A percentile compares a stretch with the other conserved stretches of the same genome.
These are phyloP conservation scores for Cladobotryum mycophilum DNA, from an alignment of 2,329 filamentous ascomycete genomes.

Conservation along the genomic window DNA sequence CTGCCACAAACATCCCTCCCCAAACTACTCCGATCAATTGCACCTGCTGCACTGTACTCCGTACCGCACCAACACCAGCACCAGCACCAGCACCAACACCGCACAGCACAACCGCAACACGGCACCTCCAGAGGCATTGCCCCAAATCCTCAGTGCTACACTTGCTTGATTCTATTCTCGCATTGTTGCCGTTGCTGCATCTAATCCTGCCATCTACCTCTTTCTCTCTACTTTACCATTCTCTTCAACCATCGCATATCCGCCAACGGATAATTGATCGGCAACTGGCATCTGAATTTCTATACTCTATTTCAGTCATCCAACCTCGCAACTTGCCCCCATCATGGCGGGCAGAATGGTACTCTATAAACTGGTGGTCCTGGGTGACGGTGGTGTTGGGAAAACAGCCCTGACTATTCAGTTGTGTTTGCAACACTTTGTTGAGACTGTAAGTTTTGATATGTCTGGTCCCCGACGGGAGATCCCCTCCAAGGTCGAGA, in stretches of 20 bases:
- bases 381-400: slow-evolving; percentile 88
- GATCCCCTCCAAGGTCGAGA: not conserved
- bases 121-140: not conserved
- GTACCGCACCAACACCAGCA: not conserved
- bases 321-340: slow-evolving; percentile 21
- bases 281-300: not conserved
- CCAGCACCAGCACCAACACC: not conserved
- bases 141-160: slow-evolving; percentile 1
- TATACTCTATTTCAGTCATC: slow-evolving; percentile 14
- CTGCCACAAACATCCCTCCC: slow-evolving; percentile 12
- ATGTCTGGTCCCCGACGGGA: not conserved
- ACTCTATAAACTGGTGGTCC: slow-evolving; percentile 90
- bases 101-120: slow-evolving; percentile 3
- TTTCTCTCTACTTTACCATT: not conserved
- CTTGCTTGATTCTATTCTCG: not conserved
- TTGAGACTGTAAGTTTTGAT: slow-evolving; percentile 66
- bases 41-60: slow-evolving; percentile 5
- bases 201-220: not conserved
- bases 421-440: slow-evolving; percentile 96
- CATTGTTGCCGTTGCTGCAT: not conserved
- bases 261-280: no score
- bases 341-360: slow-evolving; percentile 89
- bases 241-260: not conserved
- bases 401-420: slow-evolving; percentile 94
- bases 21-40: slow-evolving; percentile 6